A percentile compares a stretch with the other conserved stretches of the same genome.
These are phyloP conservation scores for Berkeleyomyces basicola DNA, from an alignment of 2,329 filamentous ascomycete species.

Conservation along the genomic window DNA sequence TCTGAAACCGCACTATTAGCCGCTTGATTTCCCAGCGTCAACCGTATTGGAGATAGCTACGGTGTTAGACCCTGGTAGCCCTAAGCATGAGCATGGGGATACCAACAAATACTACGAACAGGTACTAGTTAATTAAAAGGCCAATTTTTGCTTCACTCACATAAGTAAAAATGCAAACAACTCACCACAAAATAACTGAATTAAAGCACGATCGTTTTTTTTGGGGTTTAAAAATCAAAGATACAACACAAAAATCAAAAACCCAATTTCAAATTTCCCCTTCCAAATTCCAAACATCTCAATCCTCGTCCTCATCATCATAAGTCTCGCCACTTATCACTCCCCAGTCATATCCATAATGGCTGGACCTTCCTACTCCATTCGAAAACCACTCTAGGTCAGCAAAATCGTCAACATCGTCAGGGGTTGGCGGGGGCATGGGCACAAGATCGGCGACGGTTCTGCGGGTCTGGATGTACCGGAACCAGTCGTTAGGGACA, in stretches of 20 bases:
- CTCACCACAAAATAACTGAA: too few species aligned
- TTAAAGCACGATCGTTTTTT: too few species aligned
- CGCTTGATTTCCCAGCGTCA: too few species aligned
- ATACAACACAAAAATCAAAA: not conserved
- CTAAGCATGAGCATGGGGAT: too few species aligned
- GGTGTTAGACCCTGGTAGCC: too few species aligned
- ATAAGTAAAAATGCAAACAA: too few species aligned
- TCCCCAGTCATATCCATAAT: not conserved
- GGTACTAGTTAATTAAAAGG: too few species aligned
- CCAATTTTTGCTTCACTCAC: too few species aligned
- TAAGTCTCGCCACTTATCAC: not conserved
- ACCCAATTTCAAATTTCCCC: not conserved
- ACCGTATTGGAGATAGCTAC: too few species aligned
- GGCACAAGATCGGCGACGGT: not conserved
- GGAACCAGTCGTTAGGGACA: conserved; percentile 1
- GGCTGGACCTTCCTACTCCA: not conserved
- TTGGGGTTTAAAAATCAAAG: not conserved
- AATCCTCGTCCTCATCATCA: not conserved
- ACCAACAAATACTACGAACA: too few species aligned
- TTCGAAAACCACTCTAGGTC: not conserved
- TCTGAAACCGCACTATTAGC: too few species aligned
- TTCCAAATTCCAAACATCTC: not conserved
- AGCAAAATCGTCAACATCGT: conserved; percentile 3
- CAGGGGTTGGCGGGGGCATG: not conserved
- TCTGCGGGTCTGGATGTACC: not conserved